These are phyloP conservation scores for Pseudopithomyces maydicus DNA, from an alignment of 2,329 filamentous ascomycete species.

Conservation along the genomic window DNA sequence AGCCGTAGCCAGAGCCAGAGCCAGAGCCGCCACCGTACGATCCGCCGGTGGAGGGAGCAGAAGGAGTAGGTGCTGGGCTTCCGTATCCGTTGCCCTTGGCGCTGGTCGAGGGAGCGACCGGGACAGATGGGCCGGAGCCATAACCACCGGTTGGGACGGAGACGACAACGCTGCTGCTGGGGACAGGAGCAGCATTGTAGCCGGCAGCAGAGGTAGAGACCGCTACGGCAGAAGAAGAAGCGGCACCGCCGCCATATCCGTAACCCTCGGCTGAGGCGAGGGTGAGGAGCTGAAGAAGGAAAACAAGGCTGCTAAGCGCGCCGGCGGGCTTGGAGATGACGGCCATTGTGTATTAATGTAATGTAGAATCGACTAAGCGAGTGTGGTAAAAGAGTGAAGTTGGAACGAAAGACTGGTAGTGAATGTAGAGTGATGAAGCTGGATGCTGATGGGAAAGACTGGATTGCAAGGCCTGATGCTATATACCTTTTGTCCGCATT, in stretches of 20 bases:
- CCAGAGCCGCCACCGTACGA: background rate
- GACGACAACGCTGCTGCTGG: background rate
- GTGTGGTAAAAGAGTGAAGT: constrained; percentile 1
- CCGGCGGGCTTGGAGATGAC: constrained; percentile 5
- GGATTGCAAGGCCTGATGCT: background rate
- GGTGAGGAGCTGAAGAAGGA: constrained; percentile 5
- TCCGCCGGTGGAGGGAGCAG: background rate
- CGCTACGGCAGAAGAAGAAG: background rate
- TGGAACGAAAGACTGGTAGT: constrained; percentile 3
- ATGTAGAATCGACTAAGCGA: background rate
- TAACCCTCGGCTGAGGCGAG: constrained; percentile 6
- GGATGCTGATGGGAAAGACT: constrained; percentile 3
- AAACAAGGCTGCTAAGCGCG: constrained; percentile 8
- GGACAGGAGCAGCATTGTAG: constrained; percentile 3
- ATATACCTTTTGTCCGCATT: background rate
- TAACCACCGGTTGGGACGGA: constrained; percentile 5
- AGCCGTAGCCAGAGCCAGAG: background rate
- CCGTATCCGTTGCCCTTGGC: background rate
- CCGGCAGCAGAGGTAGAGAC: constrained; percentile 4
- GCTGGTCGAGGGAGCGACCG: background rate
- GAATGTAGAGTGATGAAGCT: constrained; percentile 4
- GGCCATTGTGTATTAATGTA: constrained; percentile 4
- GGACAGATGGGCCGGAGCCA: background rate
- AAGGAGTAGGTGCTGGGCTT: background rate
- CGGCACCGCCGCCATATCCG: constrained; percentile 7